Evolutionary conservation across 2,329 filamentous ascomycete species (phyloP), one percentile per base, ranked within the genome.

Genomic region (Ophiostoma tasmaniense): DNA sequence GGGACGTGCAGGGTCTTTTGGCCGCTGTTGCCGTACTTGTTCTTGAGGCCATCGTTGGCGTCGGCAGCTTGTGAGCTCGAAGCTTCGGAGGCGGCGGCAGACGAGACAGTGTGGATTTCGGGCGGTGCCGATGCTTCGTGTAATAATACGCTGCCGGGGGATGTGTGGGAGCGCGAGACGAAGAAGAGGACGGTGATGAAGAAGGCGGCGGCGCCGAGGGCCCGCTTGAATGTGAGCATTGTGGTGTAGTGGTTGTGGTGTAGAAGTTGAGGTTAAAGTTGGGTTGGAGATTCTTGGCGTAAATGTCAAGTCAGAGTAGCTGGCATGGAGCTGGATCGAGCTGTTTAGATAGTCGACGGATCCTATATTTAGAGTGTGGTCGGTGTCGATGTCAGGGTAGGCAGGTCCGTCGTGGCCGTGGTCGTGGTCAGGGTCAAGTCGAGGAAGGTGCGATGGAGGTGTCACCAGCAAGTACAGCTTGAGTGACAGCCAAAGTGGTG

Each of bases 211-310:
- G 89, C 84, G 74, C 92, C 80, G 72, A 96, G 78, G 75, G 90
- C 90, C 79, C 90, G 89, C 76, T 88, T 87, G 76, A 91, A 91
- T 75, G 90, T 90, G 77, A 93, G 84, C 92, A 96, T 96, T 70
- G 76, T 80, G 28, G 50, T 52, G 45, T 52, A 10, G 17, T 25
- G n/a, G 22, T 55, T 52, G 42, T 55, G 25, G 11, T 59, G 52
- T 30, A 61, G 55, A 61, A 2, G 55, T 30, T 2, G 20, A 25
- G 8, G 50, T 55, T n/a, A n/a, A n/a, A 52, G 35, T 5, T 37
- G 35, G 17, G 14, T 2, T 42, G 22, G 0, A 28, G 6, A 6
- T 59, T 22, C 30, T 45, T 45, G 42, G 42, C 42, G 42, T 45
- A 17, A 17, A 8, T 45, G 42, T 45, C 42, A n/a, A 45, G 20